phyloP scores from a whole-genome alignment of 2,329 filamentous ascomycete genomes.

The Botrytis paeoniae region DNA sequence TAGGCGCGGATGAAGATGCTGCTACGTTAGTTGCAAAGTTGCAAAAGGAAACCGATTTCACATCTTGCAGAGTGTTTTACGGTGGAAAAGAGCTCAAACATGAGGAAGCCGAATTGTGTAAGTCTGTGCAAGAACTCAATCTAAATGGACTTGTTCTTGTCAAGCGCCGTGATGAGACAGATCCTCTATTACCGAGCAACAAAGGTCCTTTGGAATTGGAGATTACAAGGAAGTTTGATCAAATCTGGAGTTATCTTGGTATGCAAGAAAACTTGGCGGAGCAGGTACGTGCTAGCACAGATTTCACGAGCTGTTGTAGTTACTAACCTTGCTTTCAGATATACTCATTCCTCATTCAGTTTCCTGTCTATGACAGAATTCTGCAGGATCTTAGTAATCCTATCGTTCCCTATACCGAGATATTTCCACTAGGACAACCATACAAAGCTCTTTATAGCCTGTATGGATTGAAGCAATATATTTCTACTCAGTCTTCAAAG shows the following conservation, averaged over 20 bases:
- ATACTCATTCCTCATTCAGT: constrained; percentile 65
- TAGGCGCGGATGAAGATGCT: constrained; percentile 69
- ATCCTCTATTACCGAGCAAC: constrained; percentile 48
- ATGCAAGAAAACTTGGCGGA: constrained; percentile 67
- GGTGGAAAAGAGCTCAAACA: constrained; percentile 64
- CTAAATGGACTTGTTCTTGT: constrained; percentile 66
- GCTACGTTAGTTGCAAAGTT: constrained; percentile 67
- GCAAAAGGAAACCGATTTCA: constrained; percentile 68
- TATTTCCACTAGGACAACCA: constrained; percentile 67
- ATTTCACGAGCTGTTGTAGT: not conserved
- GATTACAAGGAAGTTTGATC: constrained; percentile 76
- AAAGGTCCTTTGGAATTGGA: constrained; percentile 69
- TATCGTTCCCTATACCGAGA: constrained; percentile 51
- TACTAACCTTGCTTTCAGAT: constrained; percentile 46
- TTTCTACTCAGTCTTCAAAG: constrained; percentile 40
- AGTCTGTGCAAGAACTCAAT: constrained; percentile 65
- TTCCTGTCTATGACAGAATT: constrained; percentile 65
- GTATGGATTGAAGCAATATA: constrained; percentile 61
- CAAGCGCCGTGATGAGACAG: constrained; percentile 52
- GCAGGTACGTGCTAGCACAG: constrained; percentile 50
- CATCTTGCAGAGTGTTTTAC: constrained; percentile 71
- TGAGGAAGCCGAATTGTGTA: constrained; percentile 54
- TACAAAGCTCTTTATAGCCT: constrained; percentile 74
- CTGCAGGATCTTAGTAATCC: constrained; percentile 56
- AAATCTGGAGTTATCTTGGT: constrained; percentile 77